Percentiles rank a stretch among this genome's conserved stretches.
phyloP scores from a whole-genome alignment of 2,329 filamentous ascomycete genomes.

The Colletotrichum sp. region DNA sequence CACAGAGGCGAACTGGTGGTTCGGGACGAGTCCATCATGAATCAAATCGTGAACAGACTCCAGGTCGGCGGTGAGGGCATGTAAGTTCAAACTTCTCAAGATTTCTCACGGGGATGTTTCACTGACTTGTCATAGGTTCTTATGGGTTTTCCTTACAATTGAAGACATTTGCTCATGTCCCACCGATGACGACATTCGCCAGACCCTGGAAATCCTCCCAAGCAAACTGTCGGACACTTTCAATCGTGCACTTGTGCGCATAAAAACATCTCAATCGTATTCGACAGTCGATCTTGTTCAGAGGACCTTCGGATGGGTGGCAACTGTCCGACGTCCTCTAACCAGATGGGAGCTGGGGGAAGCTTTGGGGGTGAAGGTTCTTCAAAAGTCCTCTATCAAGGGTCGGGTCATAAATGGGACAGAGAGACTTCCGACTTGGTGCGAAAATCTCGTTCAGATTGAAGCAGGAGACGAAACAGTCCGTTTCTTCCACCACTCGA shows the following conservation, averaged over 20 bases:
- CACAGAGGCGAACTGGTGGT: accelerated
- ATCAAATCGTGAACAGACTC: accelerated
- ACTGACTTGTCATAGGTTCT: accelerated
- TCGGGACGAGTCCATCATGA: accelerated
- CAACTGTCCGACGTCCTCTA: accelerated
- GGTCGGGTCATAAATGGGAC: accelerated
- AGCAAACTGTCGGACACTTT: accelerated
- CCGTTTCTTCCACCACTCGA: not conserved
- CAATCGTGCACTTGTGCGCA: accelerated
- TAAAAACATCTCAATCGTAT: accelerated
- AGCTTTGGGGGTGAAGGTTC: not conserved
- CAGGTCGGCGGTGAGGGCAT: conserved; percentile 32
- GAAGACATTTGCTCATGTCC: not conserved
- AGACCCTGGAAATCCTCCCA: accelerated
- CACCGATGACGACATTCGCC: accelerated
- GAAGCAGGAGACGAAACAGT: not conserved
- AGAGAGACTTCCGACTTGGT: accelerated
- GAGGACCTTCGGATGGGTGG: accelerated
- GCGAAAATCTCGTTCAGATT: accelerated
- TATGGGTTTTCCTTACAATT: accelerated
- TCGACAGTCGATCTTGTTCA: too few relatives aligned
- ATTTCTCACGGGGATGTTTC: accelerated
- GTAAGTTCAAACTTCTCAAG: conserved; percentile 22
- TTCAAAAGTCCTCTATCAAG: accelerated
- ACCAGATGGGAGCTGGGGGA: accelerated